Evolutionary conservation across 2,329 filamentous ascomycete species (phyloP).

Genomic region (Bipolaris zeicola): DNA sequence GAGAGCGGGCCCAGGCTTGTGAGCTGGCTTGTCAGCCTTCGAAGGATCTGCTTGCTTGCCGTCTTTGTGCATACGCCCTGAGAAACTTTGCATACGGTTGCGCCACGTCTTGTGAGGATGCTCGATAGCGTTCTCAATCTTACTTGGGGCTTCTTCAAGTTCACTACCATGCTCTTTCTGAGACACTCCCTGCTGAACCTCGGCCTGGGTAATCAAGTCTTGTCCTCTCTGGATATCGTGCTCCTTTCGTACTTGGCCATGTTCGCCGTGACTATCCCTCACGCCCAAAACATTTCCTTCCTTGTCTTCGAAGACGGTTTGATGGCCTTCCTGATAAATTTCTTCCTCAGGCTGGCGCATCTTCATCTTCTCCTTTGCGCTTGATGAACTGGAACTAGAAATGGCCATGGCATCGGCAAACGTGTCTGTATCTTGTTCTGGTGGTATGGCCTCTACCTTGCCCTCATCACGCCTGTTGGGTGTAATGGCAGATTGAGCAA

Average conservation of each 20-base stretch:
- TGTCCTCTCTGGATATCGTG: constrained; percentile 62
- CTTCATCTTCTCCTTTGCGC: constrained; percentile 42
- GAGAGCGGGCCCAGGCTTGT: constrained; percentile 69
- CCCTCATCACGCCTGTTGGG: constrained; percentile 58
- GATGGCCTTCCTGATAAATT: constrained; percentile 78
- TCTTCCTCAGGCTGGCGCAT: constrained; percentile 56
- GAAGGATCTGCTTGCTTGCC: constrained; percentile 38
- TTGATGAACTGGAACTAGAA: constrained; percentile 43
- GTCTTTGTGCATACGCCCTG: constrained; percentile 50
- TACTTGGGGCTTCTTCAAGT: constrained; percentile 39
- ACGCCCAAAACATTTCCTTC: constrained; percentile 84
- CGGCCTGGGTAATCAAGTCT: constrained; percentile 60
- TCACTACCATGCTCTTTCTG: constrained; percentile 57
- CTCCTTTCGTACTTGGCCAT: constrained; percentile 64
- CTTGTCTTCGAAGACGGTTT: constrained; percentile 81
- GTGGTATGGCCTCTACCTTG: constrained; percentile 38
- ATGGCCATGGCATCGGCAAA: constrained; percentile 52
- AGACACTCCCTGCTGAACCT: constrained; percentile 51
- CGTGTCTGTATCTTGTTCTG: constrained; percentile 54
- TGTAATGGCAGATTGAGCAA: constrained; percentile 86
- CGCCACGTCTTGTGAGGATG: constrained; percentile 50
- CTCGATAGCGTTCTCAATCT: constrained; percentile 46
- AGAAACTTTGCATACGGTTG: constrained; percentile 55
- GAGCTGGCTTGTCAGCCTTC: constrained; percentile 40
- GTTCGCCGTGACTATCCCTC: constrained; percentile 54